Percentiles rank a stretch among this genome's conserved stretches.
These are phyloP conservation scores for Aspergillus fischeri DNA, from an alignment of 2,329 filamentous ascomycete species.

Conservation along the genomic window DNA sequence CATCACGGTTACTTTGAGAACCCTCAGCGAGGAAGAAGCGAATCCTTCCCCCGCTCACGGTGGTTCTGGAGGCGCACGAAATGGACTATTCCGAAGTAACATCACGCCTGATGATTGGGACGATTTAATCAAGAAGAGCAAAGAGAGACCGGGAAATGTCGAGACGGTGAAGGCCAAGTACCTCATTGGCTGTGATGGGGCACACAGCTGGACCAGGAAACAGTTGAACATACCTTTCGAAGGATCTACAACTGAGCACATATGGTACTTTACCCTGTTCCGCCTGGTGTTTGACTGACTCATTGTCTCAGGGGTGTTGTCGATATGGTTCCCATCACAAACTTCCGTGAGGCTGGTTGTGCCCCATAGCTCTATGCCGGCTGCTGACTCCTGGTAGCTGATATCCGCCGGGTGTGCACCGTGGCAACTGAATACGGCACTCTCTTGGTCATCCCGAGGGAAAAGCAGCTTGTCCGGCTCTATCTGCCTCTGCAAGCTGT, in stretches of 20 bases:
- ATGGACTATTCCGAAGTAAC: conserved; percentile 61
- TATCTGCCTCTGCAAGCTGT: conserved; percentile 8
- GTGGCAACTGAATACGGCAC: conserved; percentile 54
- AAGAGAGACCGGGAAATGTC: conserved; percentile 24
- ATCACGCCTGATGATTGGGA: conserved; percentile 55
- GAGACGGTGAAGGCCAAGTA: conserved; percentile 53
- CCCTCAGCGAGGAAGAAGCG: conserved; percentile 57
- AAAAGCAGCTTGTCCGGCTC: conserved; percentile 36
- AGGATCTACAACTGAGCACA: conserved; percentile 46
- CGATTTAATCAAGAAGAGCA: conserved; percentile 40
- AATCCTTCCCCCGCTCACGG: conserved; percentile 30
- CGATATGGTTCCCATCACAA: conserved; percentile 50
- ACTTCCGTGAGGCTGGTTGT: conserved; percentile 43
- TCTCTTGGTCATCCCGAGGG: conserved; percentile 60
- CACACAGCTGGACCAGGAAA: conserved; percentile 59
- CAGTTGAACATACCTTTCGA: conserved; percentile 53
- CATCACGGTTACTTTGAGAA: conserved; percentile 55
- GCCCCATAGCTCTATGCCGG: background rate
- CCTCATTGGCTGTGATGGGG: conserved; percentile 63
- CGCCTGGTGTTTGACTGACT: background rate
- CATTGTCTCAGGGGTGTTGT: conserved; percentile 31
- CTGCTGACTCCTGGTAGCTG: conserved; percentile 27
- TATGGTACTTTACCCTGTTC: conserved; percentile 21
- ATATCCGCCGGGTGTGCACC: conserved; percentile 52
- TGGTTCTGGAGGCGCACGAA: conserved; percentile 25